Conservation (phyloP, 2,329 filamentous ascomycete genomes). For the Talaromyces amestolkiae region DNA sequence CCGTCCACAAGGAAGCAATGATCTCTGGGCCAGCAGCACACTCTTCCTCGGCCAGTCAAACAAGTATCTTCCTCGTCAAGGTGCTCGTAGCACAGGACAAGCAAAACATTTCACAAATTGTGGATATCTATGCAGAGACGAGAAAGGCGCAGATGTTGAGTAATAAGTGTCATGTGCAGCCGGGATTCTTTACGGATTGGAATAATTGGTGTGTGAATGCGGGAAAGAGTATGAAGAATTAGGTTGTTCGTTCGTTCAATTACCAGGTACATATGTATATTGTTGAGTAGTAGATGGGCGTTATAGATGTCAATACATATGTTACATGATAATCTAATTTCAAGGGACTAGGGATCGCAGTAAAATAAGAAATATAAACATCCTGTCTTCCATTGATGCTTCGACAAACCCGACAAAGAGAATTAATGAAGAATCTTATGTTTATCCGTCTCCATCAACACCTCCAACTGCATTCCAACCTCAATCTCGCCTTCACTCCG, state of each 20-base stretch:
- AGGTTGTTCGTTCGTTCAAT: not conserved
- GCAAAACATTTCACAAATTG: constrained; percentile 54
- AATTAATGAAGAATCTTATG: constrained; percentile 52
- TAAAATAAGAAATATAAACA: not conserved
- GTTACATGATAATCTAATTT: not conserved
- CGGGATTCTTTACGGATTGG: constrained; percentile 69
- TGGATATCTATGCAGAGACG: constrained; percentile 63
- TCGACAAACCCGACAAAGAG: not conserved
- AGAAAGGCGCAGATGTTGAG: constrained; percentile 59
- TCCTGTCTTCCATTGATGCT: not conserved
- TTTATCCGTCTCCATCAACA: constrained; percentile 55
- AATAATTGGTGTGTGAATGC: constrained; percentile 64
- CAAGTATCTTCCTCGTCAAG: constrained; percentile 47
- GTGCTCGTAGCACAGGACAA: constrained; percentile 48
- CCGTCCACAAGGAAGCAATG: constrained; percentile 65
- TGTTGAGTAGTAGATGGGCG: not conserved
- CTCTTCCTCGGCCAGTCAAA: constrained; percentile 68
- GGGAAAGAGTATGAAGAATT: constrained; percentile 43
- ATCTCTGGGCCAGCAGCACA: constrained; percentile 63
- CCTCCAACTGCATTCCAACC: constrained; percentile 60
- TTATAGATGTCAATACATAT: not conserved
- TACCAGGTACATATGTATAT: not conserved
- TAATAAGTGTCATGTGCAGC: constrained; percentile 60
- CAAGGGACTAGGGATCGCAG: not conserved
- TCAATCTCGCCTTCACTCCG: constrained; percentile 53